Conservation (phyloP, 1,284 basidiomycete species). For the Naganishia cerealis region DNA sequence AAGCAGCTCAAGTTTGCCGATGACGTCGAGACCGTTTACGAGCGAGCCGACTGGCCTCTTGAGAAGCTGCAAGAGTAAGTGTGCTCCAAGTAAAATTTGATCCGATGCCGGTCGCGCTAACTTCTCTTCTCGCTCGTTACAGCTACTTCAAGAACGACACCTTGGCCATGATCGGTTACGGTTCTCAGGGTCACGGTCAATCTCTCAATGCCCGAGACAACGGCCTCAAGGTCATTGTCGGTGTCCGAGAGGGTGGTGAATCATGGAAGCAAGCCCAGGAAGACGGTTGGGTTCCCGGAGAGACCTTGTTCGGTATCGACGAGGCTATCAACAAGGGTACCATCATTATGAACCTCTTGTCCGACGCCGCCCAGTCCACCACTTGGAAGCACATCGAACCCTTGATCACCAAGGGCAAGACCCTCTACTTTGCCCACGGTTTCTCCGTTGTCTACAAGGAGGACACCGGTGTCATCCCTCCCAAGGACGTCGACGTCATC, state of each 20-base stretch:
- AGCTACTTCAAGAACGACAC: conserved; percentile 98
- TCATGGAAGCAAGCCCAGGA: conserved; percentile 89
- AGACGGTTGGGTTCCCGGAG: conserved; percentile 98
- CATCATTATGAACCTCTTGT: conserved; percentile 99
- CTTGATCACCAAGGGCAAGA: conserved; percentile 97
- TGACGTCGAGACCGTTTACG: conserved; percentile 91
- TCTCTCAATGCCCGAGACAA: conserved; percentile 98
- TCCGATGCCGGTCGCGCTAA: neutral
- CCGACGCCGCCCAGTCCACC: conserved; percentile 94
- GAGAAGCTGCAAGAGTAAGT: conserved; percentile 86
- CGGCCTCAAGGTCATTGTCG: conserved; percentile 96
- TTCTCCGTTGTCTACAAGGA: conserved; percentile 99
- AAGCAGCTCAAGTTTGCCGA: conserved; percentile 99
- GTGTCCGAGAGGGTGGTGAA: conserved; percentile 95
- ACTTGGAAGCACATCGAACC: conserved; percentile 88
- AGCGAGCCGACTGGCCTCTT: conserved; percentile 96
- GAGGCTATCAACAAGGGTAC: conserved; percentile 94
- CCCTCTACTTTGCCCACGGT: conserved; percentile 99
- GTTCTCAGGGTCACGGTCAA: conserved; percentile 96
- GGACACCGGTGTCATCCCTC: conserved; percentile 90
- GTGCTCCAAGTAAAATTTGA: neutral
- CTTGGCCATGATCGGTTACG: conserved; percentile 97
- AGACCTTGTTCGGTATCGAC: conserved; percentile 97
- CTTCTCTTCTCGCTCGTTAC: conserved; percentile 10
- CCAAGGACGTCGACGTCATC: conserved; percentile 94